Conservation (phyloP, 2,329 filamentous ascomycete genomes). For the Epichloe coenophiala region DNA sequence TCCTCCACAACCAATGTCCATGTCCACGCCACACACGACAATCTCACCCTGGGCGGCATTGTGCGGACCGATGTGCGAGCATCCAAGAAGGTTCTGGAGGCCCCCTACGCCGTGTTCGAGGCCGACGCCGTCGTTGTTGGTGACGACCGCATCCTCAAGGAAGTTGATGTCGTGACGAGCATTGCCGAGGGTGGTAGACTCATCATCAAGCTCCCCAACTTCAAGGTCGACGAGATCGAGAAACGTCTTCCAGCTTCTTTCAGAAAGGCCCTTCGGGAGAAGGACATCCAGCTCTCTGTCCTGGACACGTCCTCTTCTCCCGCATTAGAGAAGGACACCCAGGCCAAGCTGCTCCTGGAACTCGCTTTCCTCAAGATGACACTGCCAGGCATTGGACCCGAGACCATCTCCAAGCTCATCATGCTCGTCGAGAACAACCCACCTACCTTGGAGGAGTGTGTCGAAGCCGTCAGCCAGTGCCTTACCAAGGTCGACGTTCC, state of each 20-base stretch:
- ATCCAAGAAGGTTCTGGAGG: constrained; percentile 71
- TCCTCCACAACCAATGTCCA: constrained; percentile 51
- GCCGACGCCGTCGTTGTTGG: constrained; percentile 72
- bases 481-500: constrained; percentile 65
- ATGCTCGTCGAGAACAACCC: constrained; percentile 41
- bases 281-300: constrained; percentile 58
- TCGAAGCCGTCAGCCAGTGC: constrained; percentile 55
- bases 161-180: constrained; percentile 59
- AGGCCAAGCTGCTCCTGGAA: constrained; percentile 58
- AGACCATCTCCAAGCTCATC: constrained; percentile 53
- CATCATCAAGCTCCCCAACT: constrained; percentile 60
- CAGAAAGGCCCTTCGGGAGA: constrained; percentile 57
- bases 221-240: constrained; percentile 81
- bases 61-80: constrained; percentile 75
- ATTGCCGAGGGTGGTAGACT: constrained; percentile 60
- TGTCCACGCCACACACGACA: constrained; percentile 49
- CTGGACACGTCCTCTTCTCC: constrained; percentile 59
- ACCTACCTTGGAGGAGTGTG: constrained; percentile 36
- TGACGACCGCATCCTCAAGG: constrained; percentile 64
- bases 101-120: constrained; percentile 64
- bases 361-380: constrained; percentile 73
- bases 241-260: constrained; percentile 64
- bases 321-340: constrained; percentile 53
- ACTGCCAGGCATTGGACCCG: constrained; percentile 48
- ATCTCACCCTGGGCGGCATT: constrained; percentile 60